A percentile compares a stretch with the other conserved stretches of the same genome.
These are phyloP conservation scores for Talaromyces adpressus DNA, from an alignment of 495 filamentous ascomycete genomes.

Conservation along the genomic window DNA sequence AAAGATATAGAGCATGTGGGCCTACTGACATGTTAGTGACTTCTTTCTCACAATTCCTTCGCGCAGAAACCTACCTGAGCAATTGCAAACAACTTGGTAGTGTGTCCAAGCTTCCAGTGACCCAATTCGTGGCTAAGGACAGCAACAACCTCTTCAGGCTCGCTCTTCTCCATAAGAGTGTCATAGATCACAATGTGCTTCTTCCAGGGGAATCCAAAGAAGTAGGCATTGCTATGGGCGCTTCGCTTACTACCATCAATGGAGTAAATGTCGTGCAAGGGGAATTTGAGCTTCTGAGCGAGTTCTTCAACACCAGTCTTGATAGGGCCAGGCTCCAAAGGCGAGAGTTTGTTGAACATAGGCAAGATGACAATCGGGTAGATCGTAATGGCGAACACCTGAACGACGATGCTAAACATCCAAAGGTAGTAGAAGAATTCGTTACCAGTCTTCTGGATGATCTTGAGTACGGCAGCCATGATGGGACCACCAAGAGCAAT, in stretches of 20 bases:
- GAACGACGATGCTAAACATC: constrained; percentile 80
- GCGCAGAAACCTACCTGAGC: constrained; percentile 57
- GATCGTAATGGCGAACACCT: constrained; percentile 90
- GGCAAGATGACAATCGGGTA: constrained; percentile 93
- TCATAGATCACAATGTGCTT: constrained; percentile 99
- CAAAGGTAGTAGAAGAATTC: constrained; percentile 97
- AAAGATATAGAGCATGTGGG: constrained; percentile 94
- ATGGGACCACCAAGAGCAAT: constrained; percentile 76
- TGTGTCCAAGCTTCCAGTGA: constrained; percentile 94
- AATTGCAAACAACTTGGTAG: constrained; percentile 84
- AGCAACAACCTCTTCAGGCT: constrained; percentile 85
- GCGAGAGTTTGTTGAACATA: constrained; percentile 96
- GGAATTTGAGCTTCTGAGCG: constrained; percentile 81
- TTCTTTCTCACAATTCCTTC: constrained; percentile 11
- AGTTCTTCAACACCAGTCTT: constrained; percentile 84
- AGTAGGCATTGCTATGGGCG: constrained; percentile 97
- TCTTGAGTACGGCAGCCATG: constrained; percentile 81
- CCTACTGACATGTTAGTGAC: constrained; percentile 26
- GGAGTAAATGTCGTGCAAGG: constrained; percentile 81
- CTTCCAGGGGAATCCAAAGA: constrained; percentile 97
- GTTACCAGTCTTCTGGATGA: constrained; percentile 83
- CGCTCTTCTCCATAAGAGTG: constrained; percentile 90
- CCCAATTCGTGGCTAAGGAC: constrained; percentile 93
- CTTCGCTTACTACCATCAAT: constrained; percentile 97
- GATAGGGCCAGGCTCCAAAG: constrained; percentile 75